Evolutionary conservation across 345 rosid genomes (phyloP).

Genomic region (Citrus trifoliata): DNA sequence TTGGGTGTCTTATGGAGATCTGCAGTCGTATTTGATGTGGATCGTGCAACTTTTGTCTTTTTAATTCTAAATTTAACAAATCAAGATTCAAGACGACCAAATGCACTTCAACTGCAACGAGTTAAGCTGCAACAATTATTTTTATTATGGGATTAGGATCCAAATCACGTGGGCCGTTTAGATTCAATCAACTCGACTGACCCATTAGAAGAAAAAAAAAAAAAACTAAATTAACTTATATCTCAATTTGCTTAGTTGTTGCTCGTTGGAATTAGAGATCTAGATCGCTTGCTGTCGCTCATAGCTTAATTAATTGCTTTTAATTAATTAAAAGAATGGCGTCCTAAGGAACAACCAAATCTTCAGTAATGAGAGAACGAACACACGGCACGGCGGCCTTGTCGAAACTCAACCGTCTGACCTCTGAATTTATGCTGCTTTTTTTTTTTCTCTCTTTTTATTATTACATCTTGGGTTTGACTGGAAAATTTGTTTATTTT

Average conservation of each 20-base stretch:
- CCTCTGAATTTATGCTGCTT: slow-evolving; percentile 11
- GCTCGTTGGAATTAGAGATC: slow-evolving; percentile 7
- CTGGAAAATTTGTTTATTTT: background rate
- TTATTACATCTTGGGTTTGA: background rate
- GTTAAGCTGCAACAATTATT: background rate
- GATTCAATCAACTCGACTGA: background rate
- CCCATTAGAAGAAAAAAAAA: background rate
- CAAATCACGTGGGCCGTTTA: slow-evolving; percentile 11
- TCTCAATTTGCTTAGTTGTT: background rate
- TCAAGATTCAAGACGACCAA: background rate
- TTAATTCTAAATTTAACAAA: background rate
- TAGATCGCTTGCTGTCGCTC: background rate
- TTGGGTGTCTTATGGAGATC: slow-evolving; percentile 2
- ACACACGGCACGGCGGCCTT: background rate
- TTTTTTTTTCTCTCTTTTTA: background rate
- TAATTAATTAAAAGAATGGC: background rate
- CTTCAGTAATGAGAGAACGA: background rate
- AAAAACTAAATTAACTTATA: background rate
- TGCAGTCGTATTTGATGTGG: background rate
- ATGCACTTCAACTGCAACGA: background rate
- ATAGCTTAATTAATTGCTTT: background rate
- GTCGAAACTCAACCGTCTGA: slow-evolving; percentile 12
- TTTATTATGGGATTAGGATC: slow-evolving; percentile 12
- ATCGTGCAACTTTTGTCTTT: background rate
- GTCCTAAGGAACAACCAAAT: background rate